Evolutionary conservation across 2,329 filamentous ascomycete species (phyloP), one percentile per base, ranked within the genome.

Genomic region (Mycosphaerella arachidis): DNA sequence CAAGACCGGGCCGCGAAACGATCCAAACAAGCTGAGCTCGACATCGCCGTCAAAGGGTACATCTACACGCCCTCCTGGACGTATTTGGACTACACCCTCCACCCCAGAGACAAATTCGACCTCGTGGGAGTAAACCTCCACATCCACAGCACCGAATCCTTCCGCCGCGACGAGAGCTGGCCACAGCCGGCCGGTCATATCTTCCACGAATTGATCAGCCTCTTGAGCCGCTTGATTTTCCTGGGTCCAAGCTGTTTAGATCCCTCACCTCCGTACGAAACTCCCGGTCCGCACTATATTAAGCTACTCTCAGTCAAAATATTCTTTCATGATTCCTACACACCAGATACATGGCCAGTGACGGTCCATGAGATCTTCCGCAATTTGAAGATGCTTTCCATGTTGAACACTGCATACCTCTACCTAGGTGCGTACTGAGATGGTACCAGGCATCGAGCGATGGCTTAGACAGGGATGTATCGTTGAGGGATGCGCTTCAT

Each of bases 141-240:
- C 20, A 63, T 70, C 48, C 62, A 66, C 58, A 68, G 61, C 53
- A 64, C 67, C 1, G 69, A 71, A 62, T 60, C 63, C 4, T 71
- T 70, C 43, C 58, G 56, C 10, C 31, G 57, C 2, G 63, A 64
- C n/a, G 62, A 65, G n/a, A 56, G 61, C 40, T 63, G 59, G 63
- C 62, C 65, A 2, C 51, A 60, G 10, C 65, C 61, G 33, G 62
- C 63, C 7, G 62, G 65, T 13, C 55, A 58, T 5, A 58, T 59
- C 1, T 66, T 66, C 27, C 51, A 60, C 20, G 50, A 56, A 2
- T 59, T 71, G 3, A 59, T 67, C 27, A 60, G 55, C 9, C 61
- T 70, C 18, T 58, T 69, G 6, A 66, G 61, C 33, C 60, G 60
- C n/a, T 65, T 68, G 57, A 46, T 71, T 1, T 58, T 56, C 50